Evolutionary conservation across 768 basidiomycete species (phyloP), one percentile per base, ranked within the genome.

Genomic region (Leucosporidium scottii): DNA sequence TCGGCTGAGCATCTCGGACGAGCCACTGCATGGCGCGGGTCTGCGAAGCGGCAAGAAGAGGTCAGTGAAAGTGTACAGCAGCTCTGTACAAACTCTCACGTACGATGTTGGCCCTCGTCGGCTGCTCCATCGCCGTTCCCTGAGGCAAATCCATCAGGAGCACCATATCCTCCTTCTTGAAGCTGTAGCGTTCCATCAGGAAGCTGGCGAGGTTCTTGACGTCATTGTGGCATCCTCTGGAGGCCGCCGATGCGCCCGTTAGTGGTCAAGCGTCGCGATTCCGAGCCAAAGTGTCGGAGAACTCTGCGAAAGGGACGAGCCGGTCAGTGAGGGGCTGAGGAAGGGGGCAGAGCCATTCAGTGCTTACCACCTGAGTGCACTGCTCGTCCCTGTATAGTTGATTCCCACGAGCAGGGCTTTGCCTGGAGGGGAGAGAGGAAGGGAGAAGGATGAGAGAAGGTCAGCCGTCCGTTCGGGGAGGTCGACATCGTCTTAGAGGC

Each of bases 11-110:
- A 69, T 82, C 87, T 21, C 78, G 79, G 23, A 93, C 90, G n/a
- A 99, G 85, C 93, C 93, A 97, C 67, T 85, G 82, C 90, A 94
- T 93, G 7, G 88, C 92, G 55, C 82, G 78, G 25, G 91, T 75
- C 85, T 88, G 69, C 18, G 4, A 62, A 56, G 30, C 1, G 28
- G 47, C 15, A 44, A n/a, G 39, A 44, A 0, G n/a, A 15, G 30
- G 27, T 61, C 21, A 57, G n/a, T 31, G 3, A 2, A 1, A 10
- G 9, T 3, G 17, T 3, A 61, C 2, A 6, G 25, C 17, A 3
- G 3, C 15, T 15, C 3, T 0, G 1, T 6, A 21, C 9, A 15
- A 25, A 36, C 9, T 23, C 49, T 15, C n/a, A 77, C 84, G 34
- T 51, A 89, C 83, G 49, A 99, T 93, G 77, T 97, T 97, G 30